A percentile compares a stretch with the other conserved stretches of the same genome.
These are phyloP conservation scores for Cryphonectria carpinicola DNA, from an alignment of 2,329 filamentous ascomycete genomes.

Conservation along the genomic window DNA sequence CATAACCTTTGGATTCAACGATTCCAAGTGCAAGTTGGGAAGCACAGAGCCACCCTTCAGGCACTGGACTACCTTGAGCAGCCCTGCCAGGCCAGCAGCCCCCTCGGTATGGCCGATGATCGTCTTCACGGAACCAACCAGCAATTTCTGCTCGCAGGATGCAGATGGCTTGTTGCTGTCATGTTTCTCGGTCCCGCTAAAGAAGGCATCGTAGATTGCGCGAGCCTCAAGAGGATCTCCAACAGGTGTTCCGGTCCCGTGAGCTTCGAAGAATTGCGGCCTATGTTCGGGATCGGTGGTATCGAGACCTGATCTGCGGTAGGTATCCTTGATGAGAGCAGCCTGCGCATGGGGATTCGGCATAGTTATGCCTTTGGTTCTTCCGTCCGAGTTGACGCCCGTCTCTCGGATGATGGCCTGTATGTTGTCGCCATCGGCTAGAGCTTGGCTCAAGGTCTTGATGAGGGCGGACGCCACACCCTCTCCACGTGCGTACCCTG, in stretches of 20 bases:
- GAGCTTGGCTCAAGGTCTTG: slow-evolving; percentile 54
- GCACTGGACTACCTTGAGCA: slow-evolving; percentile 49
- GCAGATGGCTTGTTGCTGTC: neutral
- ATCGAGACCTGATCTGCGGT: slow-evolving; percentile 47
- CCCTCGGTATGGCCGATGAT: slow-evolving; percentile 55
- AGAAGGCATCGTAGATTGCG: slow-evolving; percentile 49
- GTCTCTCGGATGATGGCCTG: slow-evolving; percentile 53
- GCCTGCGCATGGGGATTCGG: slow-evolving; percentile 53
- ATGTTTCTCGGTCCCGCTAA: slow-evolving; percentile 26
- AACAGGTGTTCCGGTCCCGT: slow-evolving; percentile 46
- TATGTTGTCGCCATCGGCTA: slow-evolving; percentile 53
- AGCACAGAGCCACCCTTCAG: slow-evolving; percentile 46
- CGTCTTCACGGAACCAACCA: slow-evolving; percentile 50
- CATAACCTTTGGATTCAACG: slow-evolving; percentile 46
- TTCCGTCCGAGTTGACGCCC: slow-evolving; percentile 55
- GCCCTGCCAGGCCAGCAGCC: slow-evolving; percentile 51
- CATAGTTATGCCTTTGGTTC: slow-evolving; percentile 57
- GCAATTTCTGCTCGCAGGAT: slow-evolving; percentile 31
- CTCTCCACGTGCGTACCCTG: slow-evolving; percentile 60
- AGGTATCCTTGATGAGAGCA: slow-evolving; percentile 48
- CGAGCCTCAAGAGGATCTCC: slow-evolving; percentile 49
- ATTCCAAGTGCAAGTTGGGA: slow-evolving; percentile 48
- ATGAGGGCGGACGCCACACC: slow-evolving; percentile 55
- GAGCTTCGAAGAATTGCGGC: slow-evolving; percentile 53
- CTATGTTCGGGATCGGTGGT: slow-evolving; percentile 37